phyloP scores from a whole-genome alignment of 2,329 filamentous ascomycete genomes.

The Trichoderma sp. region DNA sequence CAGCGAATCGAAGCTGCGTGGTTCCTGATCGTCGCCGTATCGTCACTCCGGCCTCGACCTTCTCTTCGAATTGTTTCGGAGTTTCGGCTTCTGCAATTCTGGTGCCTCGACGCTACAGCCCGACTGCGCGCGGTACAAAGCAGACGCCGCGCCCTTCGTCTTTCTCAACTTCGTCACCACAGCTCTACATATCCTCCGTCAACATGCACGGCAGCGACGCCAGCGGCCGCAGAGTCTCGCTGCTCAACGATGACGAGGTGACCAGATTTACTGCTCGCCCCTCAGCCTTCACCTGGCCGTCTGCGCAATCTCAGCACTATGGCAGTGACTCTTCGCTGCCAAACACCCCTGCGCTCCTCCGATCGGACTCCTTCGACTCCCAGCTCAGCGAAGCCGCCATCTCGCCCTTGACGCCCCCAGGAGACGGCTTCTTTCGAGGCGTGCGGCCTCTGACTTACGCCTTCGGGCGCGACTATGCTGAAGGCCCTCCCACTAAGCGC shows the following conservation, averaged over 20 bases:
- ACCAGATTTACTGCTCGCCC: conserved; percentile 25
- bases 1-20: background rate
- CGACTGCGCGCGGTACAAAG: background rate
- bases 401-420: conserved; percentile 59
- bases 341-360: conserved; percentile 59
- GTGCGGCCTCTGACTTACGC: conserved; percentile 46
- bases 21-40: background rate
- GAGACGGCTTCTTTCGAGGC: conserved; percentile 44
- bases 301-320: conserved; percentile 9
- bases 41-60: background rate
- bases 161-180: background rate
- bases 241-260: conserved; percentile 62
- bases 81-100: too few relatives aligned
- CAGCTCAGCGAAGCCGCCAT: conserved; percentile 55
- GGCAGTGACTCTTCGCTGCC: conserved; percentile 51
- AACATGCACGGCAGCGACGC: conserved; percentile 60
- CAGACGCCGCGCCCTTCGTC: background rate
- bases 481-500: conserved; percentile 44
- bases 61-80: too few relatives aligned
- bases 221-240: conserved; percentile 59
- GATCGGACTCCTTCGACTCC: conserved; percentile 65
- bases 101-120: background rate
- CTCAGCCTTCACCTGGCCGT: conserved; percentile 35
- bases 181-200: background rate
- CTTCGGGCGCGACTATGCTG: conserved; percentile 41